These are phyloP conservation scores for Skeletonema menzelii DNA, from an alignment of 108 stramenopile species.

Conservation along the genomic window DNA sequence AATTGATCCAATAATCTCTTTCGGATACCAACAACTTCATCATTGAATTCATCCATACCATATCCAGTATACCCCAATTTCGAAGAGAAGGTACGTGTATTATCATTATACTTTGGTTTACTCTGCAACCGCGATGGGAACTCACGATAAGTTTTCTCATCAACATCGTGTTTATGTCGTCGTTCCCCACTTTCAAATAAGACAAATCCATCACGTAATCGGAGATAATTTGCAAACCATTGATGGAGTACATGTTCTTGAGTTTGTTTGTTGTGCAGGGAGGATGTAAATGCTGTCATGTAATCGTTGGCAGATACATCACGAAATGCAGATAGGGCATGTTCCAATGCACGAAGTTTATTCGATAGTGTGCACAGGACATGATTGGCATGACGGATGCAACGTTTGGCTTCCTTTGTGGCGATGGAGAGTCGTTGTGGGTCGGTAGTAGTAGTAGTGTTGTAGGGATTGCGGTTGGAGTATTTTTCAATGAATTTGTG, in stretches of 20 bases:
- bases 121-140: conserved; percentile 45
- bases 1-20: conserved; percentile 26
- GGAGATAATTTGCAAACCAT: conserved; percentile 52
- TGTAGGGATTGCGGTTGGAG: not conserved
- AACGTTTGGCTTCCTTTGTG: conserved; percentile 10
- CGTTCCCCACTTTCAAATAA: conserved; percentile 81
- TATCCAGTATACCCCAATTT: conserved; percentile 59
- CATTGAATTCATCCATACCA: conserved; percentile 78
- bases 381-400: conserved; percentile 36
- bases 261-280: not conserved
- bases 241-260: conserved; percentile 7
- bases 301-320: conserved; percentile 9
- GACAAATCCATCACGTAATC: conserved; percentile 74
- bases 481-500: conserved; percentile 5
- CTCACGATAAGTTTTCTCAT: conserved; percentile 10
- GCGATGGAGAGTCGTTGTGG: not conserved
- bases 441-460: too few relatives aligned
- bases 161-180: conserved; percentile 62
- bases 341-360: conserved; percentile 25
- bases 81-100: conserved; percentile 57
- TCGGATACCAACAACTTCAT: conserved; percentile 64
- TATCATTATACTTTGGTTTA: conserved; percentile 52
- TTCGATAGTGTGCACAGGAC: conserved; percentile 19
- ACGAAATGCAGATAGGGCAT: conserved; percentile 25
- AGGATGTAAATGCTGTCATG: conserved; percentile 6